Conservation (phyloP, 2,329 filamentous ascomycete genomes). For the Fusarium praegraminearum region DNA sequence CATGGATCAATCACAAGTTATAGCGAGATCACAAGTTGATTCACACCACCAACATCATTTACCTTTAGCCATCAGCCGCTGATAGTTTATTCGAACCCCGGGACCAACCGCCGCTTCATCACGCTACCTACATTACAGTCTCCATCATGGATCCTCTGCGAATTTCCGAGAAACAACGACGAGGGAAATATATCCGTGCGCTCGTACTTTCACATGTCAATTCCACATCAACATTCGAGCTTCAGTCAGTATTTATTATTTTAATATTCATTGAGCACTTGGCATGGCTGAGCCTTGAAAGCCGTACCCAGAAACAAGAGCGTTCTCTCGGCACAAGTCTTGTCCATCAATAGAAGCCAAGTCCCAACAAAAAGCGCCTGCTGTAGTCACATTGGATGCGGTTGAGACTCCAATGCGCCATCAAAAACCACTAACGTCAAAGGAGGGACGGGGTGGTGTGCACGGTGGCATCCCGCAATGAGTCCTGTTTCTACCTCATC, state of each 20-base stretch:
- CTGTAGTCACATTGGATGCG: slow-evolving; percentile 11
- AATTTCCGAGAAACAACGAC: slow-evolving; percentile 30
- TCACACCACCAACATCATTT: slow-evolving; percentile 29
- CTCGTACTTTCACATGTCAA: slow-evolving; percentile 34
- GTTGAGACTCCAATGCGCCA: slow-evolving; percentile 36
- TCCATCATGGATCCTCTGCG: slow-evolving; percentile 19
- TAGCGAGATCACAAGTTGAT: slow-evolving; percentile 32
- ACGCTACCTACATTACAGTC: slow-evolving; percentile 13
- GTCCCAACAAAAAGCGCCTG: slow-evolving; percentile 36
- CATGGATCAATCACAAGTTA: not conserved
- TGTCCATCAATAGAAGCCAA: slow-evolving; percentile 16
- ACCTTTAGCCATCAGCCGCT: slow-evolving; percentile 2
- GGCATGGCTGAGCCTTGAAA: not conserved
- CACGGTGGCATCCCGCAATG: not conserved
- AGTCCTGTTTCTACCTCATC: not conserved
- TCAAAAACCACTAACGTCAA: not conserved
- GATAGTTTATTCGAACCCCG: slow-evolving; percentile 2
- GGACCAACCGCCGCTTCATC: slow-evolving; percentile 22
- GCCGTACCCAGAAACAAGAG: not conserved
- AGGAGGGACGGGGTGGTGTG: slow-evolving; percentile 10
- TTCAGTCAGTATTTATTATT: not conserved
- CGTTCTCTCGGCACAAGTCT: not conserved
- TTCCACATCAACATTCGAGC: not conserved
- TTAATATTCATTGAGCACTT: not conserved
- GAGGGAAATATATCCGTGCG: slow-evolving; percentile 20